Evolutionary conservation across 306 rosid genomes (phyloP).

Genomic region (Gynostemma pentaphyllum): DNA sequence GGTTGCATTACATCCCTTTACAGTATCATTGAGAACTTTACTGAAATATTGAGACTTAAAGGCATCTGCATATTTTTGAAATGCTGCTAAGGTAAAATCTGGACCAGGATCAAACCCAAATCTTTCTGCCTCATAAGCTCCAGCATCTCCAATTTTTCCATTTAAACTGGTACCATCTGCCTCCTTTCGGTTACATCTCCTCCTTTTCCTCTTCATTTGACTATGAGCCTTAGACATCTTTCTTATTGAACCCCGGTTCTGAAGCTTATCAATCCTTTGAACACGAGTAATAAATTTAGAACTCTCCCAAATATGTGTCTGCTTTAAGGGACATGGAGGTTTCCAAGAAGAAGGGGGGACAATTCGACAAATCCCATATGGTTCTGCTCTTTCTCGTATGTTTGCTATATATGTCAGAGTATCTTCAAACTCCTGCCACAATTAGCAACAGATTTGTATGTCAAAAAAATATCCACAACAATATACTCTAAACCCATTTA

Average conservation of each 20-base stretch:
- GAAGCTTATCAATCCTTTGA: conserved; percentile 91
- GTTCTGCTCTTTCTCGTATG: conserved; percentile 71
- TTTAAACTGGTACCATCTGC: conserved; percentile 32
- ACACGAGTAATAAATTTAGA: conserved; percentile 89
- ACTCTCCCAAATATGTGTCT: conserved; percentile 55
- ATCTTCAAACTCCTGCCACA: conserved; percentile 81
- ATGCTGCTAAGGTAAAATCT: conserved; percentile 62
- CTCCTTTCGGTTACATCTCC: conserved; percentile 65
- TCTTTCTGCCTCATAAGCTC: conserved; percentile 51
- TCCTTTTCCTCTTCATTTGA: conserved; percentile 75
- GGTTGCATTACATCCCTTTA: conserved; percentile 26
- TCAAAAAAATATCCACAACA: conserved; percentile 17
- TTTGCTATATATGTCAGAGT: conserved; percentile 77
- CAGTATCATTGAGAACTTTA: conserved; percentile 29
- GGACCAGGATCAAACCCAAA: conserved; percentile 99
- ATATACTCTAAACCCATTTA: conserved; percentile 8
- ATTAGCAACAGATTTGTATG: conserved; percentile 17
- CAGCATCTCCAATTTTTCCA: conserved; percentile 34
- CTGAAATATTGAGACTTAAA: conserved; percentile 67
- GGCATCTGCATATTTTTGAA: conserved; percentile 75
- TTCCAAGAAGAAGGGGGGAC: conserved; percentile 97
- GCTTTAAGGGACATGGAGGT: conserved; percentile 86
- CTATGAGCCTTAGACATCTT: conserved; percentile 39
- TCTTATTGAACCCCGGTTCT: conserved; percentile 67
- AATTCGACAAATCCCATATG: conserved; percentile 91